A percentile compares a stretch with the other conserved stretches of the same genome.
These are phyloP conservation scores for Speleostelium caveatum DNA, from an alignment of 78 protist genomes.

Conservation along the genomic window DNA sequence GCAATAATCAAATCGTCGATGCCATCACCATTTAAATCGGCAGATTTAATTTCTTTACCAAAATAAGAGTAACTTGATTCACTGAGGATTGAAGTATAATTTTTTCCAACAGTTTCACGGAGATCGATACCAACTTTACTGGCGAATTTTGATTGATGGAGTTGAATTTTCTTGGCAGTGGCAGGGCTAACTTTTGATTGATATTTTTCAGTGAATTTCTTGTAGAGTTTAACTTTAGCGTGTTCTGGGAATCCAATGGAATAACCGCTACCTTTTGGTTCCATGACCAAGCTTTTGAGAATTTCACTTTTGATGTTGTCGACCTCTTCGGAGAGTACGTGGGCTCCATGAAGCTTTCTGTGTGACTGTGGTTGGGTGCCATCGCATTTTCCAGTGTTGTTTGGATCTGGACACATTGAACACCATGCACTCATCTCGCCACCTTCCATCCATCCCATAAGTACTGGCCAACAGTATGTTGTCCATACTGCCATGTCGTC, in stretches of 20 bases:
- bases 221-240: no score
- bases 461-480: conserved; percentile 67
- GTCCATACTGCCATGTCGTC: conserved; percentile 77
- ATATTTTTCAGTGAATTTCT: neutral
- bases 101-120: neutral
- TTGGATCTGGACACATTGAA: conserved; percentile 46
- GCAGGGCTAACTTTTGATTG: neutral
- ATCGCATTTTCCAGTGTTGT: neutral
- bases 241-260: neutral
- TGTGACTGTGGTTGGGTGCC: neutral
- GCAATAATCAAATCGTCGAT: conserved; percentile 43
- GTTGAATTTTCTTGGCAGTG: no score
- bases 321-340: neutral
- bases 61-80: conserved; percentile 13
- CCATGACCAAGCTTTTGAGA: neutral
- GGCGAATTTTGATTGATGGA: no score
- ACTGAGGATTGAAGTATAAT: conserved; percentile 35
- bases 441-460: conserved; percentile 72
- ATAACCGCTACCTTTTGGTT: neutral
- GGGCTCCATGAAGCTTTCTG: neutral
- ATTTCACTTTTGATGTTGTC: neutral
- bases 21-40: conserved; percentile 51
- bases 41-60: conserved; percentile 26
- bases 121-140: neutral
- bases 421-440: conserved; percentile 18